Percentiles rank a stretch among this genome's conserved stretches.
These are phyloP conservation scores for Modicella reniformis DNA, from an alignment of 371 early-diverging fungal species.

Conservation along the genomic window DNA sequence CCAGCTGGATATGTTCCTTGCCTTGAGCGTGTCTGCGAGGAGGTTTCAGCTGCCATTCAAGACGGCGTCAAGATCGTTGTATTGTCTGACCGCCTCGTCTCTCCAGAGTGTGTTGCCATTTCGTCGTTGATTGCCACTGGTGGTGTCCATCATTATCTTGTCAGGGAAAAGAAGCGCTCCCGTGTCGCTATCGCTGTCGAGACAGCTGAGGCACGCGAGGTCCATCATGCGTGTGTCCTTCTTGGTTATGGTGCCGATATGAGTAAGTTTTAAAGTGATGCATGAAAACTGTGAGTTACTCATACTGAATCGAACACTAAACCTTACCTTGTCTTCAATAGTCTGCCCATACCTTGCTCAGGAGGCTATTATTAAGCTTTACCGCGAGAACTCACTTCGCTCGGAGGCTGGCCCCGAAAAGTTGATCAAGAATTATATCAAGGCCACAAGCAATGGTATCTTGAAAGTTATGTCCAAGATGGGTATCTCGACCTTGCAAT, in stretches of 20 bases:
- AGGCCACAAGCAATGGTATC: slow-evolving; percentile 92
- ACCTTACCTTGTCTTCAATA: slow-evolving; percentile 15
- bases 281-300: not conserved
- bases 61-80: slow-evolving; percentile 84
- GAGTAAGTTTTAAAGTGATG: slow-evolving; percentile 37
- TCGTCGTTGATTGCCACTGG: slow-evolving; percentile 91
- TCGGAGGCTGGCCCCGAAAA: slow-evolving; percentile 61
- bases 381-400: slow-evolving; percentile 81
- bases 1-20: slow-evolving; percentile 78
- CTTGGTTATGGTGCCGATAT: slow-evolving; percentile 98
- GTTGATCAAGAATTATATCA: slow-evolving; percentile 83
- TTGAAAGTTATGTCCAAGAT: slow-evolving; percentile 98
- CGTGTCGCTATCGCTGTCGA: slow-evolving; percentile 90
- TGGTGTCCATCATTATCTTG: slow-evolving; percentile 93
- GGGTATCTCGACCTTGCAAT: slow-evolving; percentile 97
- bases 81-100: slow-evolving; percentile 81
- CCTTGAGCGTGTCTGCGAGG: slow-evolving; percentile 86
- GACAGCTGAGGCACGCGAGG: slow-evolving; percentile 95
- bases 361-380: slow-evolving; percentile 88
- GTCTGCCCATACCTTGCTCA: slow-evolving; percentile 92
- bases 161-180: slow-evolving; percentile 87
- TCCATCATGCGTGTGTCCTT: slow-evolving; percentile 95
- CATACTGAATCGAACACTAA: not conserved
- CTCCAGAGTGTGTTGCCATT: slow-evolving; percentile 82
- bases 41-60: slow-evolving; percentile 84